These are phyloP conservation scores for Phialemoniopsis sp. DNA, from an alignment of 2,329 filamentous ascomycete species.

Conservation along the genomic window DNA sequence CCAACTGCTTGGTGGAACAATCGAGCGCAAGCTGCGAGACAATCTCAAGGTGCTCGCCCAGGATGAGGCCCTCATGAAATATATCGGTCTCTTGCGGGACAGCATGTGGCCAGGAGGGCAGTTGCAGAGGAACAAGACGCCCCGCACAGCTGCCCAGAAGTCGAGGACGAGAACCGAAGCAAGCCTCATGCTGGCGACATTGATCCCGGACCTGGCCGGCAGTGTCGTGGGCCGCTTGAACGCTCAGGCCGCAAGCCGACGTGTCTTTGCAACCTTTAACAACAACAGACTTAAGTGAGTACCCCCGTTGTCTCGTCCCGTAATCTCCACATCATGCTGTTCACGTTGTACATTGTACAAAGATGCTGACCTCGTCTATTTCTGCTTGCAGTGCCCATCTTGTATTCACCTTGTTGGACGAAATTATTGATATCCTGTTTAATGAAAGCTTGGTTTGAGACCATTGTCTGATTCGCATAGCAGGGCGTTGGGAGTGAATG, in stretches of 20 bases:
- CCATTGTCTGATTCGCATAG: not conserved
- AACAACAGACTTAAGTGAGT: constrained; percentile 83
- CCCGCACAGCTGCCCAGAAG: constrained; percentile 69
- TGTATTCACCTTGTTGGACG: constrained; percentile 67
- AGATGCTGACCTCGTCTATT: constrained; percentile 10
- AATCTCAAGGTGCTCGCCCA: constrained; percentile 68
- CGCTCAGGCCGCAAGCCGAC: constrained; percentile 82
- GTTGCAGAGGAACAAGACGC: constrained; percentile 38
- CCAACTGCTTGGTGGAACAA: constrained; percentile 90
- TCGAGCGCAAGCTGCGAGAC: constrained; percentile 92
- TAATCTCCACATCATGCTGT: not conserved
- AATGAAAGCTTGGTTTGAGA: constrained; percentile 24
- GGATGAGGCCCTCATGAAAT: constrained; percentile 74
- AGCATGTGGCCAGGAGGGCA: constrained; percentile 75
- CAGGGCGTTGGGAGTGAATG: too few relatives aligned
- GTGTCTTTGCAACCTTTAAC: constrained; percentile 87
- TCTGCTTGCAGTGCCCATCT: constrained; percentile 54
- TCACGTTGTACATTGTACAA: not conserved
- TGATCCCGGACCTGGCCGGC: constrained; percentile 85
- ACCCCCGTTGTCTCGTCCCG: not conserved
- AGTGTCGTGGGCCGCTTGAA: constrained; percentile 92
- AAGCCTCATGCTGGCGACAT: constrained; percentile 79
- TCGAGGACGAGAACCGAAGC: constrained; percentile 80
- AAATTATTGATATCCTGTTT: constrained; percentile 64
- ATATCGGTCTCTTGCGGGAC: constrained; percentile 69